Conservation (phyloP, 495 filamentous ascomycete genomes). For the Schizothecium vesticola region DNA sequence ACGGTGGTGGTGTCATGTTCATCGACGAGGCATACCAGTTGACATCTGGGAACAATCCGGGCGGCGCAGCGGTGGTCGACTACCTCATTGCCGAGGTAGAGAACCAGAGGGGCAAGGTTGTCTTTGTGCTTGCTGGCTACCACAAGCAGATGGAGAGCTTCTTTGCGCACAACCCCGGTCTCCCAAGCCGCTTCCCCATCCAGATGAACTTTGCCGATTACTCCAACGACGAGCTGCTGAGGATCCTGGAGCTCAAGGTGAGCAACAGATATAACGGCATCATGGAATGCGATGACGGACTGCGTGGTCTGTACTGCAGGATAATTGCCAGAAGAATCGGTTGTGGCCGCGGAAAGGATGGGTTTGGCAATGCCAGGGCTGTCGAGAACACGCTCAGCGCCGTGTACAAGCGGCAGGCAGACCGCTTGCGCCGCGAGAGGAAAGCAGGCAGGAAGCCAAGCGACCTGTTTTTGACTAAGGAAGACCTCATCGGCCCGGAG, state of each 20-base stretch:
- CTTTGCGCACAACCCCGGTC: conserved; percentile 70
- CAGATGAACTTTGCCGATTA: conserved; percentile 66
- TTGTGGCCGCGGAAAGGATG: conserved; percentile 54
- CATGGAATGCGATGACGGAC: conserved; percentile 59
- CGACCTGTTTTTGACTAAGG: conserved; percentile 48
- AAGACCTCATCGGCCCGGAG: conserved; percentile 64
- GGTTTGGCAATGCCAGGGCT: conserved; percentile 68
- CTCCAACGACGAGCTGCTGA: conserved; percentile 56
- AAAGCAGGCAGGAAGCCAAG: conserved; percentile 31
- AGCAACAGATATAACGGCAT: conserved; percentile 38
- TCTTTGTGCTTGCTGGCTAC: conserved; percentile 76
- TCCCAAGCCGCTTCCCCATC: conserved; percentile 66
- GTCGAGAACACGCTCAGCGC: conserved; percentile 55
- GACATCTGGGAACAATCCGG: conserved; percentile 46
- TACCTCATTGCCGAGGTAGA: conserved; percentile 72
- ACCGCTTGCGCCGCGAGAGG: conserved; percentile 41
- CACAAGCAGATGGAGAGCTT: conserved; percentile 74
- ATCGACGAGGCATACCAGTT: conserved; percentile 79
- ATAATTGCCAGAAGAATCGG: conserved; percentile 60
- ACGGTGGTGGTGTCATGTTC: conserved; percentile 65
- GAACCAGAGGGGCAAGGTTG: conserved; percentile 66
- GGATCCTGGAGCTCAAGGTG: conserved; percentile 50
- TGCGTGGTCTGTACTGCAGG: conserved; percentile 58
- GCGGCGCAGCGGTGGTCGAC: conserved; percentile 61
- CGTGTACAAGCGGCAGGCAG: conserved; percentile 54